A percentile compares a stretch with the other conserved stretches of the same genome.
phyloP scores from a whole-genome alignment of 345 rosid genomes.

The Xanthoceras sorbifolium region DNA sequence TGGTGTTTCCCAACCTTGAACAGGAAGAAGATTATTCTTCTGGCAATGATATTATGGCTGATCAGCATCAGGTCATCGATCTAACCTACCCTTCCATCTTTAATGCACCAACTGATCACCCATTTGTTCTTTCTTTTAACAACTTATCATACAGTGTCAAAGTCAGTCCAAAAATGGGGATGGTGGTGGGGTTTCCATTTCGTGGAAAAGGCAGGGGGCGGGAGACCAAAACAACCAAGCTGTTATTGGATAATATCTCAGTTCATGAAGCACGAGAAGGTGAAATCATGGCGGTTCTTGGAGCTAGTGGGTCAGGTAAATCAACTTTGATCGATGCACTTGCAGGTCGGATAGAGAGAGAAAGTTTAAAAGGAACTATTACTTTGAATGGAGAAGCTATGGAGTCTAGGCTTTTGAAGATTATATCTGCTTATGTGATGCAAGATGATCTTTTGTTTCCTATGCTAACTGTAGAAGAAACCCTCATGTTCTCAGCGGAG shows the following conservation, averaged over 20 bases:
- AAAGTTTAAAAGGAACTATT: slow-evolving; percentile 32
- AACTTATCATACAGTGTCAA: slow-evolving; percentile 15
- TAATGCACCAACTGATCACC: too few species aligned
- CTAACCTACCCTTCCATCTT: background rate
- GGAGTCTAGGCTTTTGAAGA: slow-evolving; percentile 37
- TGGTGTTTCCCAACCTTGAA: background rate
- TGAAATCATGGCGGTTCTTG: slow-evolving; percentile 41
- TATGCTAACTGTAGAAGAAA: slow-evolving; percentile 46
- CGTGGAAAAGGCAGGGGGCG: slow-evolving; percentile 6
- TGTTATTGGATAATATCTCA: slow-evolving; percentile 38
- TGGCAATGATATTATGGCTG: background rate
- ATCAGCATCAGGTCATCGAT: background rate
- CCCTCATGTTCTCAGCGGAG: slow-evolving; percentile 47
- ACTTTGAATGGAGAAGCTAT: slow-evolving; percentile 35
- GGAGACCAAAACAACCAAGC: slow-evolving; percentile 21
- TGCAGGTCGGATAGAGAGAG: slow-evolving; percentile 37
- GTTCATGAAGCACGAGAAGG: slow-evolving; percentile 46
- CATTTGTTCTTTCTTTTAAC: slow-evolving; percentile 17
- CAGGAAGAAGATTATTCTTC: background rate
- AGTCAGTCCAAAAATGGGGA: background rate
- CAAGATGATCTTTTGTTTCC: slow-evolving; percentile 45
- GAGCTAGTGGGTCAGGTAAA: slow-evolving; percentile 48
- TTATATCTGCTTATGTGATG: slow-evolving; percentile 47
- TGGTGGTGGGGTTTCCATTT: too few species aligned
- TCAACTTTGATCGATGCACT: slow-evolving; percentile 43